These are phyloP conservation scores for Pichia inconspicua DNA, from an alignment of 1,139 yeast species.

Conservation along the genomic window DNA sequence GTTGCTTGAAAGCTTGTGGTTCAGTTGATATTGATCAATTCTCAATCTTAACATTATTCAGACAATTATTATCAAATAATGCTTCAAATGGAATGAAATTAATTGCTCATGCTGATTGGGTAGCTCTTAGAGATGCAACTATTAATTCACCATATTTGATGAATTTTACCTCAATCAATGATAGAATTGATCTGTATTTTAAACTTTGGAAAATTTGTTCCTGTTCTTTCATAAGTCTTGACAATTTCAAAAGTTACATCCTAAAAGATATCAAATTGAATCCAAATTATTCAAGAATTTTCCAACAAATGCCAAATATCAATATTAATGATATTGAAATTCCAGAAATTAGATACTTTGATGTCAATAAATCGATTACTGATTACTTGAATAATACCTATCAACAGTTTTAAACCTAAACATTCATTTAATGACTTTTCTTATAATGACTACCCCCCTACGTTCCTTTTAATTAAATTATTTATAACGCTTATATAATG, in stretches of 20 bases:
- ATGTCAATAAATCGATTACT: slow-evolving; percentile 23
- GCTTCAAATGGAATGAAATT: slow-evolving; percentile 49
- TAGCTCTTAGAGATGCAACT: slow-evolving; percentile 75
- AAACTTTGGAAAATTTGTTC: slow-evolving; percentile 48
- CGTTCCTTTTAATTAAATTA: too few relatives aligned
- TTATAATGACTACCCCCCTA: too few relatives aligned
- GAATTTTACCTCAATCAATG: slow-evolving; percentile 25
- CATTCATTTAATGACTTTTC: too few relatives aligned
- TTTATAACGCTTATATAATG: neutral
- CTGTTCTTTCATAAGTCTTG: slow-evolving; percentile 38
- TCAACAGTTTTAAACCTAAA: neutral
- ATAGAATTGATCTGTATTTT: slow-evolving; percentile 50
- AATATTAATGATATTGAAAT: slow-evolving; percentile 31
- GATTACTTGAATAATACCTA: slow-evolving; percentile 21
- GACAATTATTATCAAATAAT: slow-evolving; percentile 44
- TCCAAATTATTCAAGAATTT: slow-evolving; percentile 32
- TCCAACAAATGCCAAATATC: slow-evolving; percentile 31
- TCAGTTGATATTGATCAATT: slow-evolving; percentile 48
- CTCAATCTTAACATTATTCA: slow-evolving; percentile 57
- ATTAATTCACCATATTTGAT: slow-evolving; percentile 37
- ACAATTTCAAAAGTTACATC: slow-evolving; percentile 35
- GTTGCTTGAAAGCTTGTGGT: slow-evolving; percentile 69
- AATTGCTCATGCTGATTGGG: slow-evolving; percentile 83
- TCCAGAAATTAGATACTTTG: slow-evolving; percentile 29
- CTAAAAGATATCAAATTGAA: slow-evolving; percentile 35